A percentile compares a stretch with the other conserved stretches of the same genome.
Evolutionary conservation across 148 eudicot genomes (phyloP).

Genomic region (Pharnaceum exiguum): DNA sequence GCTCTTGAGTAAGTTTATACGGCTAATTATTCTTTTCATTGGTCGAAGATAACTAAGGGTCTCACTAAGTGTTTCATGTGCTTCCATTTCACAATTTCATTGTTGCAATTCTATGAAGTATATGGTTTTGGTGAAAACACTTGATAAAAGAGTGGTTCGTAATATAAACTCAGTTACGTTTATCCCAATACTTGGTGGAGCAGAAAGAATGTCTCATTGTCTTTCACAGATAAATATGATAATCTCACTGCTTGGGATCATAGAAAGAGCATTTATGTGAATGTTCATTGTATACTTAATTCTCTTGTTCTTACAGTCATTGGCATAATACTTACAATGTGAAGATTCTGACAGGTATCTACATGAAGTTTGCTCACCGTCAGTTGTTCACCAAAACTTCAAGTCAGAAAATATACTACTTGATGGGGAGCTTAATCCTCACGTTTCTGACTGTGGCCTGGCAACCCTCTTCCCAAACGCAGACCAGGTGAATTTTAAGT

Average conservation of each 20-base stretch:
- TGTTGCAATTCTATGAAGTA: too few species aligned
- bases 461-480: slow-evolving; percentile 67
- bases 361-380: slow-evolving; percentile 95
- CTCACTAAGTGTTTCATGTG: too few species aligned
- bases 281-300: neutral
- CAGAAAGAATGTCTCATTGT: too few species aligned
- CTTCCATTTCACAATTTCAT: too few species aligned
- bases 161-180: too few species aligned
- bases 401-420: slow-evolving; percentile 93
- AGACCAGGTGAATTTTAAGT: slow-evolving; percentile 59
- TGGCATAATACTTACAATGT: neutral
- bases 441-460: slow-evolving; percentile 81
- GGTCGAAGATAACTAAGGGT: too few species aligned
- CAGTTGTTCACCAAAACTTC: slow-evolving; percentile 80
- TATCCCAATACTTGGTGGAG: too few species aligned
- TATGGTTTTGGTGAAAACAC: too few species aligned
- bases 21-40: too few species aligned
- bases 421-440: slow-evolving; percentile 88
- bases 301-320: neutral
- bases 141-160: too few species aligned
- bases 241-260: too few species aligned
- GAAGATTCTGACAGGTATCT: slow-evolving; percentile 55
- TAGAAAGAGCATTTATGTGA: neutral
- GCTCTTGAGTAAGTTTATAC: slow-evolving; percentile 84
- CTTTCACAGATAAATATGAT: too few species aligned